Percentiles rank a stretch among this genome's conserved stretches.
phyloP scores from a whole-genome alignment of 2,329 filamentous ascomycete species.

The Ploettnerulaceae sp. region DNA sequence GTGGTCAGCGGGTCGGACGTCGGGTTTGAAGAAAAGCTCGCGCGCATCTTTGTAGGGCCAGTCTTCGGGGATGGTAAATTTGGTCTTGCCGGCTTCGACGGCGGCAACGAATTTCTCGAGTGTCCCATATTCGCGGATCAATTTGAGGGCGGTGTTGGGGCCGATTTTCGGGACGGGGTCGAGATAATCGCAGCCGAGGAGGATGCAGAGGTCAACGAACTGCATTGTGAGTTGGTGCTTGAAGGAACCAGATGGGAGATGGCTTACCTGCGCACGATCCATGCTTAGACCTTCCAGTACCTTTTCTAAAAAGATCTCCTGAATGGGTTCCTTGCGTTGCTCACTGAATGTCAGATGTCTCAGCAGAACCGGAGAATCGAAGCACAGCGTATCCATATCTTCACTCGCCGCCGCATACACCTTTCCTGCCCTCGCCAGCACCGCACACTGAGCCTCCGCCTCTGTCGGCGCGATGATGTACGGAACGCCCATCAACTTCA shows the following conservation, averaged over 20 bases:
- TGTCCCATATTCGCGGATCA: conserved; percentile 86
- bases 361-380: conserved; percentile 84
- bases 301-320: conserved; percentile 85
- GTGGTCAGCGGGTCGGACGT: conserved; percentile 78
- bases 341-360: conserved; percentile 95
- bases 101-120: conserved; percentile 83
- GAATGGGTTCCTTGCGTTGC: conserved; percentile 94
- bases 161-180: conserved; percentile 95
- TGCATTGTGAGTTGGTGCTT: conserved; percentile 37
- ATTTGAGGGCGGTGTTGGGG: conserved; percentile 82
- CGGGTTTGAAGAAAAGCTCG: conserved; percentile 84
- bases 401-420: conserved; percentile 96
- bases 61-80: conserved; percentile 85
- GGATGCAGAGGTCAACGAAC: conserved; percentile 97
- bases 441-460: conserved; percentile 94
- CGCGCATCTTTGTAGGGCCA: conserved; percentile 94
- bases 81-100: conserved; percentile 71
- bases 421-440: conserved; percentile 82
- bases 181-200: conserved; percentile 95
- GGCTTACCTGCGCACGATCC: conserved; percentile 72
- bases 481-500: conserved; percentile 94
- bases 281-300: conserved; percentile 83
- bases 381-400: conserved; percentile 98
- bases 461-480: conserved; percentile 95
- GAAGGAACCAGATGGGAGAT: not conserved